Evolutionary conservation across 2,329 filamentous ascomycete genomes (phyloP), one percentile per base, ranked within the genome.

Genomic region (Penicillium sp.): DNA sequence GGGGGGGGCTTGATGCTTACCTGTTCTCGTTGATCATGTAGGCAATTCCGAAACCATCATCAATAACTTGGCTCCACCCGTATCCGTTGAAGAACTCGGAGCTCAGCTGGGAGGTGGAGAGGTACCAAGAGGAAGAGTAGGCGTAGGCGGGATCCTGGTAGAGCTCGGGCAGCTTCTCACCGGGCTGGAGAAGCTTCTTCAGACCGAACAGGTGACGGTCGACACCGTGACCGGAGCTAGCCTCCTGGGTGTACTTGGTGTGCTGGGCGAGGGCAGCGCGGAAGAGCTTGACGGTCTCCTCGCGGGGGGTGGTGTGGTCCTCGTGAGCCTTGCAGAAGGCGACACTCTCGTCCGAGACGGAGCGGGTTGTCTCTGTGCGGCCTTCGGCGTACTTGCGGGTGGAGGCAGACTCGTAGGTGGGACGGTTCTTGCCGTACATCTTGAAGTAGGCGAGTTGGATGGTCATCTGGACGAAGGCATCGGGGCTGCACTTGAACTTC

Each of bases 1-100:
- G 31, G 27, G 25, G 31, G 7, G 27, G 4, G 42, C 42, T 45
- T 35, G 42, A 21, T 13, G 41, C 81, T 76, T 73, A 91, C 89
- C 86, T 93, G 77, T 97, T 96, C 83, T 97, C 93, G 74, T 99
- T 99, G 76, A 99, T 97, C 94, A 99, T 99, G 76, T 99, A 99
- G 40, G 94, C 94, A 72, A 99, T 96, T 64, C 94, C 94, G 78
- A 94, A 99, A 31, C 94, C 94, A 60, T 89, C 90, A 71, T 97
- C 93, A 55, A 97, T 89, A 52, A 99, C 94, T 81, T 99, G 93
- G 73, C 90, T 94, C 94, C 94, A 99, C 46, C 94, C 94, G 77
- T 99, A 99, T 25, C 95, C 94, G 75, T 99, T 99, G 79, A 97
- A 99, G 82, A 90, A 97, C 81, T 99, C 95, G 35, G 89, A 93